These are phyloP conservation scores for Talaromyces sp. DNA, from an alignment of 2,329 filamentous ascomycete genomes.

Conservation along the genomic window DNA sequence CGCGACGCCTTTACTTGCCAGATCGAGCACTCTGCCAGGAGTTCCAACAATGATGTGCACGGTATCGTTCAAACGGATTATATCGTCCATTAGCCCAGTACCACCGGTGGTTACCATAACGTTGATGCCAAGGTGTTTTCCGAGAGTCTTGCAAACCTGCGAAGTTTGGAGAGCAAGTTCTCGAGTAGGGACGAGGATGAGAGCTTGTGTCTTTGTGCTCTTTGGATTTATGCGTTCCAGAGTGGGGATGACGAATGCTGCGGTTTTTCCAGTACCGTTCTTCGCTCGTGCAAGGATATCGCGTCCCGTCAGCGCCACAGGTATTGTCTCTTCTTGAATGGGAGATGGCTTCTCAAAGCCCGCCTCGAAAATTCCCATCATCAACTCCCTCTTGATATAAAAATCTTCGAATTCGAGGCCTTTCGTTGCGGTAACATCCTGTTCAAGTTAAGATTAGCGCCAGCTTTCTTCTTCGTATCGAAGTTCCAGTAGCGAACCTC, in stretches of 20 bases:
- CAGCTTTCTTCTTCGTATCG: background rate
- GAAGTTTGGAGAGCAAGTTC: conserved; percentile 97
- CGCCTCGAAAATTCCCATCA: conserved; percentile 99
- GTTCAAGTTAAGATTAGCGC: conserved; percentile 11
- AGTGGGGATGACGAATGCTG: conserved; percentile 92
- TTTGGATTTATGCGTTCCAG: conserved; percentile 96
- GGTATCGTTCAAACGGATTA: conserved; percentile 85
- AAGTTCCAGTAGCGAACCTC: conserved; percentile 34
- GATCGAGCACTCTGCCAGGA: conserved; percentile 89
- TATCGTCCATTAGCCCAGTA: conserved; percentile 91
- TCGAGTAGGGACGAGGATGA: conserved; percentile 93
- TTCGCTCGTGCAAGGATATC: conserved; percentile 95
- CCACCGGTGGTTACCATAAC: conserved; percentile 99
- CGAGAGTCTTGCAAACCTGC: conserved; percentile 96
- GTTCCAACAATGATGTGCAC: conserved; percentile 98
- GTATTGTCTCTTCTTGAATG: conserved; percentile 98
- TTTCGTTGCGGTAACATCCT: conserved; percentile 98
- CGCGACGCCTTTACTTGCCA: conserved; percentile 93
- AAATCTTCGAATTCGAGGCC: conserved; percentile 98
- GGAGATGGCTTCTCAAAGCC: conserved; percentile 98
- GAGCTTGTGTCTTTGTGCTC: conserved; percentile 89
- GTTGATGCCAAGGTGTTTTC: conserved; percentile 94
- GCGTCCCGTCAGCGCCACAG: conserved; percentile 87
- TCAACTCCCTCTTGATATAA: conserved; percentile 83
- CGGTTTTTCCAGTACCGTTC: conserved; percentile 98